phyloP scores from a whole-genome alignment of 148 eudicot species.

The Fagopyrum tataricum region DNA sequence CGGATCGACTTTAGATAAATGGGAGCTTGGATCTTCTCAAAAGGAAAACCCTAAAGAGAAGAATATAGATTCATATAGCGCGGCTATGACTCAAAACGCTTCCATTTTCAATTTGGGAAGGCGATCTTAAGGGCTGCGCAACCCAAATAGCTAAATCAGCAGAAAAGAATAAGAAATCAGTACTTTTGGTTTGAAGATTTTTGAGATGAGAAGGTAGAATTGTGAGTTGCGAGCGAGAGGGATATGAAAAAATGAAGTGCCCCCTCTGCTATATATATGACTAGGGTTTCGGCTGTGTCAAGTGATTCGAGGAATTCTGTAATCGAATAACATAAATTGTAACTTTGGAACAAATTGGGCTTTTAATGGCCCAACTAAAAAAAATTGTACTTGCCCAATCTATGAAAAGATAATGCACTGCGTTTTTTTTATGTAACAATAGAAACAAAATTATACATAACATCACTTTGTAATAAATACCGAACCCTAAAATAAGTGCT shows the following conservation, averaged over 20 bases:
- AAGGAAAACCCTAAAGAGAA: slow-evolving; percentile 61
- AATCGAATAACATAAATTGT: not conserved
- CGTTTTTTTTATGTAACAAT: no score
- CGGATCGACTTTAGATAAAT: not conserved
- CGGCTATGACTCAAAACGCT: slow-evolving; percentile 97
- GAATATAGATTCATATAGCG: slow-evolving; percentile 48
- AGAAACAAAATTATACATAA: no score
- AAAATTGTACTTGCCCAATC: not conserved
- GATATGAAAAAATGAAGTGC: not conserved
- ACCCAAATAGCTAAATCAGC: not conserved
- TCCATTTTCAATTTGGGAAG: slow-evolving; percentile 59
- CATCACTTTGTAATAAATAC: no score
- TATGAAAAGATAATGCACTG: no score
- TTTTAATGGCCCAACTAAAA: not conserved
- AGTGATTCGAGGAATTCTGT: not conserved
- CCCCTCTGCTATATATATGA: not conserved
- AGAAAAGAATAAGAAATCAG: not conserved
- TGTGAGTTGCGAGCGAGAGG: not conserved
- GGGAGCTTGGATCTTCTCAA: slow-evolving; percentile 19
- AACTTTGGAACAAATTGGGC: not conserved
- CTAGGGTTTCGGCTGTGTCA: not conserved
- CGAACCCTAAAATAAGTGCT: no score
- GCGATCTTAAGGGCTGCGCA: slow-evolving; percentile 94
- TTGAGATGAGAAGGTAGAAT: not conserved
- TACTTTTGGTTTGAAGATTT: not conserved